A percentile compares a stretch with the other conserved stretches of the same genome.
Conservation (phyloP, 805 yeast species). For the Diddensiella transvaalensis region DNA sequence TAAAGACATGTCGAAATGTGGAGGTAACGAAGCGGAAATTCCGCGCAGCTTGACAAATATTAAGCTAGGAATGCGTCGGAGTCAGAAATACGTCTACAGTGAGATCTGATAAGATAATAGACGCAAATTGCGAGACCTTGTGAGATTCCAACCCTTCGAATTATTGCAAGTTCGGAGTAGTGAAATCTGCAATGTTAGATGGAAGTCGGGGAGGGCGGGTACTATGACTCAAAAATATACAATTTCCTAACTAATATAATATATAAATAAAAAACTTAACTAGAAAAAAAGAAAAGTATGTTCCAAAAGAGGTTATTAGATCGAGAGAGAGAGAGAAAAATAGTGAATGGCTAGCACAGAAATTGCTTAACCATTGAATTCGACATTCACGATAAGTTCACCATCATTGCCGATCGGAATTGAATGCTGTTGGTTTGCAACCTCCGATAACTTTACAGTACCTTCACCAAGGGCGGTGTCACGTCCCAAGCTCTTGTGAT, state of each 20-base stretch:
- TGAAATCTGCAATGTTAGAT: no score
- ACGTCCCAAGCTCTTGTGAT: slow-evolving; percentile 72
- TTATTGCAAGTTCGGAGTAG: no score
- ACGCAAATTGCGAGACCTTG: no score
- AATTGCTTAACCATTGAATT: background rate
- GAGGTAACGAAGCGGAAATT: background rate
- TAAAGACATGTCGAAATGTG: slow-evolving; percentile 1
- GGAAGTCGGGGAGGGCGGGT: no score
- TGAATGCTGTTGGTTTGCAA: slow-evolving; percentile 4
- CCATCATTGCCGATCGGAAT: background rate
- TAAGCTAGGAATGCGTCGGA: background rate
- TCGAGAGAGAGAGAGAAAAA: background rate
- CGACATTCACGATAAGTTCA: background rate
- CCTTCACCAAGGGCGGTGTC: slow-evolving; percentile 61
- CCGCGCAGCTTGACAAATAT: no score
- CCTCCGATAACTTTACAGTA: slow-evolving; percentile 36
- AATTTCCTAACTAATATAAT: background rate
- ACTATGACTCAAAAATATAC: background rate
- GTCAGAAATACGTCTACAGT: no score
- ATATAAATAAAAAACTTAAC: slow-evolving; percentile 1
- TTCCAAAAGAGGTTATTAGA: background rate
- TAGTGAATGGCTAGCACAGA: no score
- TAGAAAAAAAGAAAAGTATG: background rate
- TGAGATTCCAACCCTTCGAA: no score
- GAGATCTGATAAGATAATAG: no score